Evolutionary conservation across 305 asterid genomes (phyloP).

Genomic region (Fraxinus sp.): DNA sequence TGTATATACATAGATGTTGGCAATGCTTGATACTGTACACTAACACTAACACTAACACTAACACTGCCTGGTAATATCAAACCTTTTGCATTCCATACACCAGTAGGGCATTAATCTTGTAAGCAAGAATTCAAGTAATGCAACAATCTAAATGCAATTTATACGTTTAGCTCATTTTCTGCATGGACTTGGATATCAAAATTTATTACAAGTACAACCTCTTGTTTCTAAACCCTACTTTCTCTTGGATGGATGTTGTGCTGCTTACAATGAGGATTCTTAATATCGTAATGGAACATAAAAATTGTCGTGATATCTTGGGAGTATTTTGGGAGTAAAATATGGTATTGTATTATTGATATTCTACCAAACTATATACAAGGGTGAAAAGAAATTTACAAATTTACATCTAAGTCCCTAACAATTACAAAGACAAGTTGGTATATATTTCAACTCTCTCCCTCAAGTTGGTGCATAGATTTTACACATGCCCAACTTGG

Average conservation of each 20-base stretch:
- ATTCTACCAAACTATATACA: too few relatives aligned
- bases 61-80: neutral
- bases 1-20: constrained; percentile 6
- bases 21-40: neutral
- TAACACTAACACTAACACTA: neutral
- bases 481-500: too few relatives aligned
- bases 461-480: too few relatives aligned
- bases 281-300: neutral
- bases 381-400: too few relatives aligned
- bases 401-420: too few relatives aligned
- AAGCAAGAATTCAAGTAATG: neutral
- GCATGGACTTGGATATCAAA: neutral
- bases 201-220: neutral
- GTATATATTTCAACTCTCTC: too few relatives aligned
- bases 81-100: neutral
- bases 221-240: neutral
- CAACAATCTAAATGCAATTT: neutral
- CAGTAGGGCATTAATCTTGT: neutral
- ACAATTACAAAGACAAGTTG: too few relatives aligned
- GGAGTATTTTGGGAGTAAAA: too few relatives aligned
- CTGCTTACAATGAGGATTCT: neutral
- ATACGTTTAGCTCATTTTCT: neutral
- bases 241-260: neutral
- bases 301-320: neutral
- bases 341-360: too few relatives aligned